phyloP scores from a whole-genome alignment of 2,329 filamentous ascomycete species.

The Stagonosporopsis tanaceti region DNA sequence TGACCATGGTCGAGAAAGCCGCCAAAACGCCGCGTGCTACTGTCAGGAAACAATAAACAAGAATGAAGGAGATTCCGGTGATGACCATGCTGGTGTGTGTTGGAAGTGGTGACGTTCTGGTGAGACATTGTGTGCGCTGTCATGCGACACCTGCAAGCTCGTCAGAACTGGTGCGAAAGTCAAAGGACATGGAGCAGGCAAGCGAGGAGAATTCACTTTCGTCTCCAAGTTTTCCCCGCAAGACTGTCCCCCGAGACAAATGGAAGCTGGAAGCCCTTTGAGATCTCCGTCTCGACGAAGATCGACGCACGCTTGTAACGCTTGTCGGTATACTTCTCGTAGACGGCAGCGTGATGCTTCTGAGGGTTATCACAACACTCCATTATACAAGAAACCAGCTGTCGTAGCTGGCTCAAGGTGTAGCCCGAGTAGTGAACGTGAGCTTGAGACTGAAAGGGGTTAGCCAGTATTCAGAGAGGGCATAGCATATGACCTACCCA shows the following conservation, averaged over 20 bases:
- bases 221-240: slow-evolving; percentile 47
- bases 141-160: slow-evolving; percentile 31
- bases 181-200: slow-evolving; percentile 27
- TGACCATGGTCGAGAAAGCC: slow-evolving; percentile 37
- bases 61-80: slow-evolving; percentile 47
- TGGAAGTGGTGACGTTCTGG: slow-evolving; percentile 23
- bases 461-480: slow-evolving; percentile 37
- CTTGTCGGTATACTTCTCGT: slow-evolving; percentile 88
- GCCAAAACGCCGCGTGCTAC: slow-evolving; percentile 39
- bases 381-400: slow-evolving; percentile 77
- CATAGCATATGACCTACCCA: slow-evolving; percentile 73
- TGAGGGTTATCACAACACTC: slow-evolving; percentile 85
- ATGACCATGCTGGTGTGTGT: slow-evolving; percentile 32
- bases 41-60: slow-evolving; percentile 50
- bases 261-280: slow-evolving; percentile 65
- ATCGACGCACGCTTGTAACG: slow-evolving; percentile 85
- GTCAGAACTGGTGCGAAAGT: slow-evolving; percentile 38
- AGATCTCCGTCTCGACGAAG: slow-evolving; percentile 79
- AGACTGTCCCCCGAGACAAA: slow-evolving; percentile 46
- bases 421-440: slow-evolving; percentile 96
- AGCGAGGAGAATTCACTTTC: slow-evolving; percentile 46
- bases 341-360: slow-evolving; percentile 86
- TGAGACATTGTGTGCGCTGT: slow-evolving; percentile 28
- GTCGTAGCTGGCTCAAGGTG: slow-evolving; percentile 82
- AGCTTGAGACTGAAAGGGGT: slow-evolving; percentile 69